Evolutionary conservation across 202 grass and related monocot genomes (phyloP), one percentile per base, ranked within the genome.

Genomic region (Cymbopogon flexuosus): DNA sequence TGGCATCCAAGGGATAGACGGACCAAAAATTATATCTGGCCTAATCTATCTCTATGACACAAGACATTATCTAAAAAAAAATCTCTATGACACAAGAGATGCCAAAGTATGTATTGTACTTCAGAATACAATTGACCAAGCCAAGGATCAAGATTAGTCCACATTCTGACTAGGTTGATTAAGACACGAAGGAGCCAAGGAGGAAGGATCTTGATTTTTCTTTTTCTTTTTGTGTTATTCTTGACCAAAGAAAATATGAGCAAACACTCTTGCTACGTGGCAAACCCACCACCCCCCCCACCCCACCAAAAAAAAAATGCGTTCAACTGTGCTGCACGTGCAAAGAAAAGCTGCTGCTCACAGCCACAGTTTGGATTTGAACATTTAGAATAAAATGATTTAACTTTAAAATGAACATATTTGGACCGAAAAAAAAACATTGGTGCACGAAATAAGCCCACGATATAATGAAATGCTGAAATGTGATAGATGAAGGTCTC

Each of bases 111-210:
- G n/a, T n/a, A n/a, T n/a, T n/a, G n/a, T n/a, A n/a, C n/a, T n/a
- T n/a, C 34, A 21, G 16, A 51, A 51, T 51, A 51, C 18, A 42
- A 41, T 29, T 43, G 36, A 31, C 22, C 45, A 52, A 6, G 3
- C 8, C 36, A 62, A 19, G 5, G 3, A 31, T 2, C 73, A 76
- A 11, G 58, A 47, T 77, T 64, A 64, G 59, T 77, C 39, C 23
- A 47, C 40, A 45, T 19, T 77, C 9, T 77, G 75, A 77, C 40
- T 34, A 8, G 8, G 9, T 30, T 24, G 75, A 77, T 47, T 47
- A 6, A 64, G 75, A 77, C 75, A 64, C 14, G 1, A 77, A 64
- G 22, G 39, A 64, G 40, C 24, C 40, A 64, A 21, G 75, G 75
- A 49, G 60, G 24, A 65, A 49, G 59, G 37, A 77, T 31, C 75